A percentile compares a stretch with the other conserved stretches of the same genome.
Evolutionary conservation across 805 yeast genomes (phyloP).

Genomic region (Kregervanrija fluxuum): DNA sequence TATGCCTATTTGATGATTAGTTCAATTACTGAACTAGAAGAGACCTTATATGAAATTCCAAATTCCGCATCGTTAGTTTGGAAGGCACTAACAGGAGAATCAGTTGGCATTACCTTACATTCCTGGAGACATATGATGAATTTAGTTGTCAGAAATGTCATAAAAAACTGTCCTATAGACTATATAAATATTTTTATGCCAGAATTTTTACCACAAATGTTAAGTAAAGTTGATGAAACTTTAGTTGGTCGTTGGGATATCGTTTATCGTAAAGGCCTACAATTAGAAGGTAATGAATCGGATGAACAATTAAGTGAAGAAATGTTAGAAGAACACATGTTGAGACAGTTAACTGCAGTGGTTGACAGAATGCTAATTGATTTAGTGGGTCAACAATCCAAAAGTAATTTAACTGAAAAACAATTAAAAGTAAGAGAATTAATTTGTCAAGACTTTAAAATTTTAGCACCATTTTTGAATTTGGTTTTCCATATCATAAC

Average conservation of each 20-base stretch:
- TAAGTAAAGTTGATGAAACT: slow-evolving; percentile 66
- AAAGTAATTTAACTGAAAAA: slow-evolving; percentile 40
- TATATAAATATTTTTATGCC: slow-evolving; percentile 63
- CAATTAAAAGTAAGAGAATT: slow-evolving; percentile 60
- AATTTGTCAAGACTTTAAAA: slow-evolving; percentile 54
- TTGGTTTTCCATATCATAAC: slow-evolving; percentile 69
- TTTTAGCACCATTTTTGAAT: slow-evolving; percentile 72
- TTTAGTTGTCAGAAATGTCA: slow-evolving; percentile 75
- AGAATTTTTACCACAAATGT: slow-evolving; percentile 70
- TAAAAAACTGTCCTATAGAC: slow-evolving; percentile 79
- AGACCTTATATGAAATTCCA: slow-evolving; percentile 80
- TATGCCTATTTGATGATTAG: slow-evolving; percentile 88
- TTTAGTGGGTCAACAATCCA: slow-evolving; percentile 70
- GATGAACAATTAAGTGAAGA: slow-evolving; percentile 91
- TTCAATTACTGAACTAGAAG: slow-evolving; percentile 84
- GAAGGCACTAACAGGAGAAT: slow-evolving; percentile 81
- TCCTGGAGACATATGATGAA: slow-evolving; percentile 97
- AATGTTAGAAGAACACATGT: slow-evolving; percentile 94
- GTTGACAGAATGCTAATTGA: slow-evolving; percentile 84
- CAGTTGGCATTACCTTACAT: slow-evolving; percentile 84
- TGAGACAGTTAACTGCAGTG: slow-evolving; percentile 89
- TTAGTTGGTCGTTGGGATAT: slow-evolving; percentile 70
- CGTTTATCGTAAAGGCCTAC: slow-evolving; percentile 51
- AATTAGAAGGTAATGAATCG: slow-evolving; percentile 45
- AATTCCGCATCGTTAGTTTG: slow-evolving; percentile 68